Conservation (phyloP, 1,139 yeast species). For the Hyphopichia pseudoburtonii region DNA sequence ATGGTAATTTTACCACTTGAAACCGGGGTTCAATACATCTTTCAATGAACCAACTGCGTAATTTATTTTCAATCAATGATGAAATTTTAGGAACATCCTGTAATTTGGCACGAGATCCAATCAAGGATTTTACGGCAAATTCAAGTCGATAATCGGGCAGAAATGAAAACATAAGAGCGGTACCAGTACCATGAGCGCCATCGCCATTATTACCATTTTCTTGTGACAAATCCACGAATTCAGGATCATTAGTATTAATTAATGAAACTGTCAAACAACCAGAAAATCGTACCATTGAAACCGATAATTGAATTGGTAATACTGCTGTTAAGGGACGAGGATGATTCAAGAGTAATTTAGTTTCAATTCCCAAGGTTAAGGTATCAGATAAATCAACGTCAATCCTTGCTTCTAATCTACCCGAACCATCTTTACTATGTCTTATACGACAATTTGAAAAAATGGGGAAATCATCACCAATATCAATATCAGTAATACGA, state of each 20-base stretch:
- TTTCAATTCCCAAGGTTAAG: constrained; percentile 84
- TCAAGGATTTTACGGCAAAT: constrained; percentile 78
- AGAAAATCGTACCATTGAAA: constrained; percentile 88
- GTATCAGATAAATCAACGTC: constrained; percentile 93
- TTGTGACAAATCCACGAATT: constrained; percentile 17
- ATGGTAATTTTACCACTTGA: constrained; percentile 80
- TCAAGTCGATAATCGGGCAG: constrained; percentile 89
- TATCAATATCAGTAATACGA: constrained; percentile 80
- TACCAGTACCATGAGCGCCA: constrained; percentile 33
- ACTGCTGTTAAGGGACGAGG: constrained; percentile 86
- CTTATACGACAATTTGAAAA: constrained; percentile 88
- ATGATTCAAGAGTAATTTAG: constrained; percentile 75
- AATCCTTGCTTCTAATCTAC: constrained; percentile 81
- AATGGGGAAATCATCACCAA: constrained; percentile 95
- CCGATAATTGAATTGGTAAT: constrained; percentile 77
- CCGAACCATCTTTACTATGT: constrained; percentile 48
- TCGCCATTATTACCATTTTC: not conserved
- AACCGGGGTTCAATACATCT: constrained; percentile 92
- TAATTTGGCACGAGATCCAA: constrained; percentile 89
- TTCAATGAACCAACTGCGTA: constrained; percentile 88
- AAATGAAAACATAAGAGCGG: constrained; percentile 84
- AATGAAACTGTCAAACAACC: constrained; percentile 86
- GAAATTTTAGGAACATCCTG: constrained; percentile 94
- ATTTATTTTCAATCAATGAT: constrained; percentile 74
- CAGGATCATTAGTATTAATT: constrained; percentile 50